phyloP scores from a whole-genome alignment of 1,139 yeast species.

The Candida buenavistaensis region DNA sequence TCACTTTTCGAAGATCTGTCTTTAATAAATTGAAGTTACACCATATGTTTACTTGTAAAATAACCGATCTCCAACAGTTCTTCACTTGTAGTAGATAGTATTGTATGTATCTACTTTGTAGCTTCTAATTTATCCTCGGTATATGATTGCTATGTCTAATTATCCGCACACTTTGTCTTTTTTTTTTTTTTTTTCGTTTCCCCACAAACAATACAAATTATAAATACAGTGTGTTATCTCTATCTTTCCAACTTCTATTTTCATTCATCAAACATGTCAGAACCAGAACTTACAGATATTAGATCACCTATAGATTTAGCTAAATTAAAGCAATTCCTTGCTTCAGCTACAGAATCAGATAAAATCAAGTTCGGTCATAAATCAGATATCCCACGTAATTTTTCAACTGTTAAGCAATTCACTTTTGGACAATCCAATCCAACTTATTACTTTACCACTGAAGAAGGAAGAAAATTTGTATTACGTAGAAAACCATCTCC shows the following conservation, averaged over 20 bases:
- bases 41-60: too few relatives aligned
- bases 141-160: too few relatives aligned
- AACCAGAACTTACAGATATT: conserved; percentile 26
- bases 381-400: conserved; percentile 8
- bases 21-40: too few relatives aligned
- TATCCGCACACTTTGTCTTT: not conserved
- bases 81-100: too few relatives aligned
- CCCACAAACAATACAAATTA: not conserved
- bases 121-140: too few relatives aligned
- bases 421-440: conserved; percentile 70
- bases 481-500: conserved; percentile 64
- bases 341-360: conserved; percentile 11
- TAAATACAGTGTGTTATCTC: not conserved
- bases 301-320: conserved; percentile 40
- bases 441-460: conserved; percentile 53
- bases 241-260: not conserved
- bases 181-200: not conserved
- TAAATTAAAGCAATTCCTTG: conserved; percentile 29
- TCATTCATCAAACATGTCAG: conserved; percentile 6
- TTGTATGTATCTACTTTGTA: too few relatives aligned
- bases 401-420: conserved; percentile 49
- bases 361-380: conserved; percentile 19
- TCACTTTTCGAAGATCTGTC: too few relatives aligned
- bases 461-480: conserved; percentile 43
- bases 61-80: too few relatives aligned